Percentiles rank a stretch among this genome's conserved stretches.
Evolutionary conservation across 2,329 filamentous ascomycete genomes (phyloP).

Genomic region (Macrophomina tecta): DNA sequence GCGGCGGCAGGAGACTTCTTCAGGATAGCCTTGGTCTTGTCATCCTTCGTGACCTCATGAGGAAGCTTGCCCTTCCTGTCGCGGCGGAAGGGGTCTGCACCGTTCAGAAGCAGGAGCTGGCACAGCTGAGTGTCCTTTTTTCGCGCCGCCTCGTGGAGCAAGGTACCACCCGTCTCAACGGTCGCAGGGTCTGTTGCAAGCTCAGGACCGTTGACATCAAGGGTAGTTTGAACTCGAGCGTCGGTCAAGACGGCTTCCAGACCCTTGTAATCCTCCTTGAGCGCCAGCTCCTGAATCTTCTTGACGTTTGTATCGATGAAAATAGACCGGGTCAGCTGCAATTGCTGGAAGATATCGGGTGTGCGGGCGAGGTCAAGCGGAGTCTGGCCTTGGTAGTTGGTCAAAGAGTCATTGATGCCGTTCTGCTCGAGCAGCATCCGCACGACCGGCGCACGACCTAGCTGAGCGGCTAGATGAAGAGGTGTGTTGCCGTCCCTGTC

Average conservation of each 20-base stretch:
- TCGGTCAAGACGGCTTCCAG: conserved; percentile 84
- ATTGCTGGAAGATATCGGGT: conserved; percentile 92
- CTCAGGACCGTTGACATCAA: conserved; percentile 93
- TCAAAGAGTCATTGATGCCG: conserved; percentile 84
- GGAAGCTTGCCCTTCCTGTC: conserved; percentile 95
- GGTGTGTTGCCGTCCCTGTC: conserved; percentile 96
- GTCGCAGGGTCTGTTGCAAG: conserved; percentile 82
- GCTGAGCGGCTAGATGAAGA: conserved; percentile 82
- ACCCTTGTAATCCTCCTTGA: conserved; percentile 73
- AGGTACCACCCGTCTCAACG: conserved; percentile 81
- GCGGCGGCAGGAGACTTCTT: conserved; percentile 95
- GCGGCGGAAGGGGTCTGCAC: conserved; percentile 92
- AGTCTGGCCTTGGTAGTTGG: conserved; percentile 83
- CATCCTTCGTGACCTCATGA: conserved; percentile 95
- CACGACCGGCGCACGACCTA: conserved; percentile 82
- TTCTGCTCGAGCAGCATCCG: conserved; percentile 81
- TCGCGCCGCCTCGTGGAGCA: conserved; percentile 91
- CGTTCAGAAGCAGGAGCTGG: conserved; percentile 87
- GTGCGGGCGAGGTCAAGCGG: conserved; percentile 85
- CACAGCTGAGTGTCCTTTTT: conserved; percentile 87
- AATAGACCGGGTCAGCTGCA: conserved; percentile 87
- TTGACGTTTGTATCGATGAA: conserved; percentile 87
- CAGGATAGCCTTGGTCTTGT: conserved; percentile 82
- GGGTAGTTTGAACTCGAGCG: conserved; percentile 78
- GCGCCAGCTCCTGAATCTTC: conserved; percentile 81